Base-by-base conservation (phyloP, 495 filamentous ascomycete species). In the Amorphotheca resinae region DNA sequence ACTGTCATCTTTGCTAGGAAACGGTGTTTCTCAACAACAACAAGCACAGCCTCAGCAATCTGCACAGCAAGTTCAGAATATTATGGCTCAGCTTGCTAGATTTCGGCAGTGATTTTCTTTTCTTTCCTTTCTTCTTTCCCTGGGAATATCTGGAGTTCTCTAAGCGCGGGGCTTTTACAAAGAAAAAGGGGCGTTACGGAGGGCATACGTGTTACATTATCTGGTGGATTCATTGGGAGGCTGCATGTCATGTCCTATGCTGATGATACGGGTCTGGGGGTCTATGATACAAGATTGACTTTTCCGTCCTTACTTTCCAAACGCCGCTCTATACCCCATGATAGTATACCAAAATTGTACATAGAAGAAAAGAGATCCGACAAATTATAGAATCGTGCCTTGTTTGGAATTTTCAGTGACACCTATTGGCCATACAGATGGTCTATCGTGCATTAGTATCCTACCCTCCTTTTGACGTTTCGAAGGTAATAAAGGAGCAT, bases 41-140 rank as follows among this genome's bases (percentile, higher is more conserved):
- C 28, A 18, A 9, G 33, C 21, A 30, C 52, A 50, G 20, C 49
- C 45, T 21, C 49, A 58, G 36, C 60, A 59, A 40, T 44, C 41
- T 33, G 53, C 54, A 18, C 63, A 65, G 32, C 61, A 60, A 50
- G 64, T 67, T 41, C 68, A 62, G 44, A 67, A 62, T 55, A 76
- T 64, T 54, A 70, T 68, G 66, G 64, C 59, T 18, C 67, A 58
- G 41, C 52, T 65, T 47, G 62, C 55, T 51, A 65, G 62, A 51
- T 69, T 62, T 52, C 64, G 54, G 42, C 67, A 63, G 60, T 74
- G 21, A 40, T 14, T 21, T 21, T n/a, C n/a, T n/a, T n/a, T n/a
- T n/a, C n/a, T n/a, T n/a, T n/a, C n/a, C n/a, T n/a, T n/a, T n/a
- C n/a, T n/a, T n/a, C n/a, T n/a, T n/a, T n/a, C n/a, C n/a, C n/a